These are phyloP conservation scores for Verticillium alfalfae DNA, from an alignment of 2,329 filamentous ascomycete genomes.

Conservation along the genomic window DNA sequence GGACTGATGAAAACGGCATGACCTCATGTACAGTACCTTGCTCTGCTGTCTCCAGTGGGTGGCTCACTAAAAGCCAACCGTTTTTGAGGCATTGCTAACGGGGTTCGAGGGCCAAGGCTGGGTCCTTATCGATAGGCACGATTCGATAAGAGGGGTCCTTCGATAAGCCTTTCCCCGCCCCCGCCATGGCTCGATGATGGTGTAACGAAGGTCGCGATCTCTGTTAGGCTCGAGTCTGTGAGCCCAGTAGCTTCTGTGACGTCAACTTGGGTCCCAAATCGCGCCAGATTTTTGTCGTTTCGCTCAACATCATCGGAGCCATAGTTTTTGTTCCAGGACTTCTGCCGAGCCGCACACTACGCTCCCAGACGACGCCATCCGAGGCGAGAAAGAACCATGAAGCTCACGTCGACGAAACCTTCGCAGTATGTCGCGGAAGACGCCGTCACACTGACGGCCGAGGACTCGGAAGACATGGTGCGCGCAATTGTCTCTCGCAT, in stretches of 20 bases:
- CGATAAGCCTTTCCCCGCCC: background rate
- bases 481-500: too few species aligned
- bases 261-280: background rate
- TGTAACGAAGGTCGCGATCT: background rate
- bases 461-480: constrained; percentile 43
- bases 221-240: background rate
- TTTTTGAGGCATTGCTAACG: background rate
- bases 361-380: background rate
- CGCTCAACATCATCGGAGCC: too few species aligned
- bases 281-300: too few species aligned
- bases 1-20: background rate
- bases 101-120: too few species aligned
- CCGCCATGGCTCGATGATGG: background rate
- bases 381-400: constrained; percentile 23
- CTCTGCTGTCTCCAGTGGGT: background rate
- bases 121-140: background rate
- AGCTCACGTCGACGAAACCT: constrained; percentile 30
- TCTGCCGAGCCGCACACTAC: too few species aligned
- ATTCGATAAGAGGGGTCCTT: background rate
- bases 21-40: background rate
- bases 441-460: constrained; percentile 34
- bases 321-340: too few species aligned
- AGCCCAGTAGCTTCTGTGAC: background rate
- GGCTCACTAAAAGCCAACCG: background rate
- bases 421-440: constrained; percentile 32